A percentile compares a stretch with the other conserved stretches of the same genome.
phyloP scores from a whole-genome alignment of 2,329 filamentous ascomycete species.

The Aspergillus glaucus region DNA sequence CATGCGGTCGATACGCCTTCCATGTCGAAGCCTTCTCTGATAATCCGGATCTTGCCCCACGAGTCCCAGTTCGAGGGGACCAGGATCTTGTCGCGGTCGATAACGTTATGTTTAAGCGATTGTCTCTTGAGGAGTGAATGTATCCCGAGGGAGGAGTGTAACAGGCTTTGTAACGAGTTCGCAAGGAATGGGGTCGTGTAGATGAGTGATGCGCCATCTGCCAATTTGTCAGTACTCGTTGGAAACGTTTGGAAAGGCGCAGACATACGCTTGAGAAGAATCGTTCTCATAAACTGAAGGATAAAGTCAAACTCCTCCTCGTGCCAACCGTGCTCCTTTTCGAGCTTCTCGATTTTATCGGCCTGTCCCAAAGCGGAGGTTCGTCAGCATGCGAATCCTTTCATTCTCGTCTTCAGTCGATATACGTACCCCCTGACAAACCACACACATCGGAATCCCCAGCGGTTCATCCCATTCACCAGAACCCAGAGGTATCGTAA shows the following conservation, averaged over 20 bases:
- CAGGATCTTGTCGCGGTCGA: slow-evolving; percentile 88
- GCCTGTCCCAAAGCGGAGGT: slow-evolving; percentile 44
- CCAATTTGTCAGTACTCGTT: slow-evolving; percentile 7
- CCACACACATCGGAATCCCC: slow-evolving; percentile 80
- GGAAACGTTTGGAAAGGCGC: slow-evolving; percentile 1
- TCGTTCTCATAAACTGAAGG: slow-evolving; percentile 83
- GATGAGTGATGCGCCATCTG: slow-evolving; percentile 77
- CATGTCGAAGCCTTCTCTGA: slow-evolving; percentile 86
- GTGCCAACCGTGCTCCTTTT: slow-evolving; percentile 87
- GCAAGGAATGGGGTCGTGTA: slow-evolving; percentile 73
- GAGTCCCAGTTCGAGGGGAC: slow-evolving; percentile 98
- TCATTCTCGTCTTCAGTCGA: background rate
- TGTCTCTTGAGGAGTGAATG: slow-evolving; percentile 74
- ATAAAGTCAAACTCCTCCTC: slow-evolving; percentile 97
- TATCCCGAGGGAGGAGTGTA: slow-evolving; percentile 81
- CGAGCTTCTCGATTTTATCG: slow-evolving; percentile 82
- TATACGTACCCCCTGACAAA: slow-evolving; percentile 79
- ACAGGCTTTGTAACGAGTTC: slow-evolving; percentile 69
- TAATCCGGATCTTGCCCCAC: slow-evolving; percentile 91
- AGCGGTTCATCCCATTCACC: slow-evolving; percentile 91
- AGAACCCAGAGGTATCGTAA: slow-evolving; percentile 70
- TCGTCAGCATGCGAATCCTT: slow-evolving; percentile 12
- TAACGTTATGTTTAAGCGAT: slow-evolving; percentile 80
- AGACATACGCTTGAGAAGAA: slow-evolving; percentile 74
- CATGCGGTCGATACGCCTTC: slow-evolving; percentile 79